Conservation (phyloP, 805 yeast genomes). For the Wickerhamomyces xylosicus region DNA sequence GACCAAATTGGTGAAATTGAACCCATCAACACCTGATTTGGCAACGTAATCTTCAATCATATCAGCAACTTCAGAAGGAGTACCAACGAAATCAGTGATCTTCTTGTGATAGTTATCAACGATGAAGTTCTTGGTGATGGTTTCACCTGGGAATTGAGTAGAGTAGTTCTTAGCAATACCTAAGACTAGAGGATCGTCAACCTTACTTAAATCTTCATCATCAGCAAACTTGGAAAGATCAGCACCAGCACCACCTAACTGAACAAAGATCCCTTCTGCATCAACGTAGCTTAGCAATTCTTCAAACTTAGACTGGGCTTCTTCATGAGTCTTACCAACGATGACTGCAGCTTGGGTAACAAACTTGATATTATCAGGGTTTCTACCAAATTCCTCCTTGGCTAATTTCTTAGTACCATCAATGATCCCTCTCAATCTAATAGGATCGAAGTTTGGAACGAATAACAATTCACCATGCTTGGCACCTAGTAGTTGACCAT, state of each 20-base stretch:
- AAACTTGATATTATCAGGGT: conserved; percentile 29
- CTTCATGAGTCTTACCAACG: conserved; percentile 29
- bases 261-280: conserved; percentile 31
- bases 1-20: conserved; percentile 29
- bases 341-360: conserved; percentile 27
- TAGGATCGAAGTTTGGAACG: conserved; percentile 25
- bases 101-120: conserved; percentile 17
- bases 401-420: conserved; percentile 25
- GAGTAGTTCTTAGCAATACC: conserved; percentile 22
- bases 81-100: conserved; percentile 22
- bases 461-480: conserved; percentile 34
- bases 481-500: conserved; percentile 34
- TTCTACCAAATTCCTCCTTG: conserved; percentile 24
- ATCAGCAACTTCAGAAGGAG: conserved; percentile 31
- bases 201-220: conserved; percentile 31
- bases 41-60: conserved; percentile 30
- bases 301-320: conserved; percentile 27
- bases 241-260: conserved; percentile 36
- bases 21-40: conserved; percentile 30
- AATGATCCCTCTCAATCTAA: conserved; percentile 20
- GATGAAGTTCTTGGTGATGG: conserved; percentile 21
- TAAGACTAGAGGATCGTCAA: conserved; percentile 24
- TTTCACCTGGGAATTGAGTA: conserved; percentile 13
- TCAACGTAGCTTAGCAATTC: conserved; percentile 25
- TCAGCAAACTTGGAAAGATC: conserved; percentile 33